These are phyloP conservation scores for Trypanosoma avium DNA, from an alignment of 208 protist genomes.

Conservation along the genomic window DNA sequence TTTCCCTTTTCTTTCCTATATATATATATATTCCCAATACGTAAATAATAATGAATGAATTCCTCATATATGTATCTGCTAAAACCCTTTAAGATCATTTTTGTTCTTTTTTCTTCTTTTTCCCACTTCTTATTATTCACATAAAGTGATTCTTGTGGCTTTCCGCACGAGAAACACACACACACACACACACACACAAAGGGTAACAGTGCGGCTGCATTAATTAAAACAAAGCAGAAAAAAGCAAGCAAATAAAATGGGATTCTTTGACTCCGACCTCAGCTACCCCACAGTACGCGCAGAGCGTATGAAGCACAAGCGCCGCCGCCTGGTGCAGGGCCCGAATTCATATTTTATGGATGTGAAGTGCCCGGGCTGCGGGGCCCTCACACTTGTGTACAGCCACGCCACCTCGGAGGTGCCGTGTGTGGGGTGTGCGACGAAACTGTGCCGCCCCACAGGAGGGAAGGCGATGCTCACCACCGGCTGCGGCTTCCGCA, in stretches of 20 bases:
- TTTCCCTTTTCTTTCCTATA: too few relatives aligned
- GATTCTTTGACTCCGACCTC: conserved; percentile 96
- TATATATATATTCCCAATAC: too few relatives aligned
- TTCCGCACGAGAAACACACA: neutral
- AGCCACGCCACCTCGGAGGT: conserved; percentile 97
- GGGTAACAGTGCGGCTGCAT: neutral
- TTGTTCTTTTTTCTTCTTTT: conserved; percentile 21
- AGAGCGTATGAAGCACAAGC: conserved; percentile 98
- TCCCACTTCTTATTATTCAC: neutral
- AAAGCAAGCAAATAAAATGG: conserved; percentile 71
- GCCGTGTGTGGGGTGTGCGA: conserved; percentile 95
- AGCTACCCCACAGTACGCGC: conserved; percentile 94
- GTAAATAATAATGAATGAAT: too few relatives aligned
- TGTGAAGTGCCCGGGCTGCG: conserved; percentile 98
- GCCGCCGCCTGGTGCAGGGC: conserved; percentile 98
- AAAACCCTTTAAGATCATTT: neutral
- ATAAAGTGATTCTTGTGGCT: conserved; percentile 7
- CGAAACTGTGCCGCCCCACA: conserved; percentile 97
- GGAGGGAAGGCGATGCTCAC: conserved; percentile 97
- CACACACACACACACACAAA: neutral
- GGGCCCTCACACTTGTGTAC: conserved; percentile 96
- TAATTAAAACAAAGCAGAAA: conserved; percentile 35
- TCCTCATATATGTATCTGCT: too few relatives aligned
- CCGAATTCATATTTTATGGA: conserved; percentile 99
- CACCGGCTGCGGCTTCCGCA: conserved; percentile 94